Conservation (phyloP, 495 filamentous ascomycete species). For the Aspergillus diversus region DNA sequence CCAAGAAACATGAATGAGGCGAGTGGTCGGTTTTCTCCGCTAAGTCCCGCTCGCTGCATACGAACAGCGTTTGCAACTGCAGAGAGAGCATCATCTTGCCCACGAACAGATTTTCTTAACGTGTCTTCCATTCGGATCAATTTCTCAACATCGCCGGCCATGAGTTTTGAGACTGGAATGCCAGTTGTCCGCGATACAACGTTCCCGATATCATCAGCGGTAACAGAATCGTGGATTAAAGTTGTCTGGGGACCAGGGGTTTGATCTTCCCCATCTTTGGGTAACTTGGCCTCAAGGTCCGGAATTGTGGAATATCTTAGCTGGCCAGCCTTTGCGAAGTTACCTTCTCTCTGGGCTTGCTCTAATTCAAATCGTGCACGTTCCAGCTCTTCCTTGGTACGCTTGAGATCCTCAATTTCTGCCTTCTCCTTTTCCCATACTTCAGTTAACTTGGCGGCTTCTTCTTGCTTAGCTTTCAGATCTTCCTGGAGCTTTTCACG, state of each 20-base stretch:
- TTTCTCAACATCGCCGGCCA: slow-evolving; percentile 89
- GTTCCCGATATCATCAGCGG: slow-evolving; percentile 86
- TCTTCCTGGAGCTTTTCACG: slow-evolving; percentile 78
- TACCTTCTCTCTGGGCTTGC: slow-evolving; percentile 83
- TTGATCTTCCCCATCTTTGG: slow-evolving; percentile 66
- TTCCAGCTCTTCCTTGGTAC: slow-evolving; percentile 81
- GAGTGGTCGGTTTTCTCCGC: slow-evolving; percentile 85
- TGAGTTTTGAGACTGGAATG: slow-evolving; percentile 88
- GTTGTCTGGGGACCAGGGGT: slow-evolving; percentile 48
- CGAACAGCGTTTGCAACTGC: slow-evolving; percentile 92
- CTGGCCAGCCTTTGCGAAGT: slow-evolving; percentile 87
- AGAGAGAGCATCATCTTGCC: slow-evolving; percentile 90
- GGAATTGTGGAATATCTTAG: slow-evolving; percentile 87
- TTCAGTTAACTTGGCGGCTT: slow-evolving; percentile 66
- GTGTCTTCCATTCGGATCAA: slow-evolving; percentile 94
- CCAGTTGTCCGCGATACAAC: slow-evolving; percentile 92
- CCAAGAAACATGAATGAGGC: slow-evolving; percentile 98
- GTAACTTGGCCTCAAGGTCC: slow-evolving; percentile 73
- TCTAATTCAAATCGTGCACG: slow-evolving; percentile 83
- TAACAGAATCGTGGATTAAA: slow-evolving; percentile 90
- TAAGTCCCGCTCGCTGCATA: slow-evolving; percentile 90
- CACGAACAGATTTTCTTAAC: slow-evolving; percentile 80
- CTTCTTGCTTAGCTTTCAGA: slow-evolving; percentile 73
- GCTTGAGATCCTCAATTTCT: slow-evolving; percentile 84
- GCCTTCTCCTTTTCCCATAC: slow-evolving; percentile 89